phyloP scores from a whole-genome alignment of 495 filamentous ascomycete species.

The Staphylotrichum tortipilum region DNA sequence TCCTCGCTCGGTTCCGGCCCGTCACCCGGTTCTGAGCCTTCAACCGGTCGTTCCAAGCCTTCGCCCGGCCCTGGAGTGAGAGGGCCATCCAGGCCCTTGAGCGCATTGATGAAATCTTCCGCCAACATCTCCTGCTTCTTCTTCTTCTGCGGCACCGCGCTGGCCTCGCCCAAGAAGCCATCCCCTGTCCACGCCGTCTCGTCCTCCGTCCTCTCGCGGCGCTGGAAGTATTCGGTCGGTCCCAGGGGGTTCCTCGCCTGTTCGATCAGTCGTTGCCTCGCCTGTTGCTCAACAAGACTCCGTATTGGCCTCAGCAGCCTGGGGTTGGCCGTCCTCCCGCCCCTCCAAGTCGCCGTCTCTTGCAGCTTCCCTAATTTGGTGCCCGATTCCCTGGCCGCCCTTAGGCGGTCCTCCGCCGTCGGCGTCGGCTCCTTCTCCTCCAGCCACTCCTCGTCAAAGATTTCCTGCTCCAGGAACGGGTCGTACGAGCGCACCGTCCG shows the following conservation, averaged over 20 bases:
- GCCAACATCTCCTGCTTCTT: background rate
- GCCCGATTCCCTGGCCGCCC: background rate
- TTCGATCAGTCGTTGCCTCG: too few relatives aligned
- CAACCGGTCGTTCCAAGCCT: too few relatives aligned
- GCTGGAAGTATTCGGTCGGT: too few relatives aligned
- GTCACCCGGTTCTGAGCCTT: too few relatives aligned
- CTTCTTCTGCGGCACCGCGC: background rate
- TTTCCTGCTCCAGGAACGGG: slow-evolving; percentile 3
- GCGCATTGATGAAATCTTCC: background rate
- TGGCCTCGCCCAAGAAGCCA: background rate
- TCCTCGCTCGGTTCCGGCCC: too few relatives aligned
- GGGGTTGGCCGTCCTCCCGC: too few relatives aligned
- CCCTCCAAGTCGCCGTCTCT: too few relatives aligned
- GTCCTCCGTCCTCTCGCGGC: background rate
- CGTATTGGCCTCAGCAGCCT: too few relatives aligned
- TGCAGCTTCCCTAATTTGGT: too few relatives aligned
- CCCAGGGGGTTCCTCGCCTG: too few relatives aligned
- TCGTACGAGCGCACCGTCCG: slow-evolving; percentile 23
- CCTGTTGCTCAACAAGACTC: background rate
- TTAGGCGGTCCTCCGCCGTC: background rate
- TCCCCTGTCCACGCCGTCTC: background rate
- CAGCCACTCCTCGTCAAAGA: slow-evolving; percentile 3
- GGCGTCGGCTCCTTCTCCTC: background rate
- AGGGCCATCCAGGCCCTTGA: too few relatives aligned
- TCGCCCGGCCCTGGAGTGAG: too few relatives aligned